A percentile compares a stretch with the other conserved stretches of the same genome.
phyloP scores from a whole-genome alignment of 441 rosid species.

The Pelargonium citronellum region DNA sequence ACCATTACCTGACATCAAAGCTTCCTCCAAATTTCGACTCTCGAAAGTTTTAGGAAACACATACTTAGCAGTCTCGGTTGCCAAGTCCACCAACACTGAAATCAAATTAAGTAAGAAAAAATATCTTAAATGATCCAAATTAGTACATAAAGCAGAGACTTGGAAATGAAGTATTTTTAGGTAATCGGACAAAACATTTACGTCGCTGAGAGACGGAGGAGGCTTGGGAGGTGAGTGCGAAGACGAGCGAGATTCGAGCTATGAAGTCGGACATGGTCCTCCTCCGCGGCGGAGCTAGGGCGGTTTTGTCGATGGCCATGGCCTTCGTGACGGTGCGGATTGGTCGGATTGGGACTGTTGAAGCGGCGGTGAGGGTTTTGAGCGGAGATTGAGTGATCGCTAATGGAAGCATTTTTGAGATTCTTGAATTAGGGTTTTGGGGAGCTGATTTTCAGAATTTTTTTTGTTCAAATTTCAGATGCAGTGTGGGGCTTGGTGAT shows the following conservation, averaged over 20 bases:
- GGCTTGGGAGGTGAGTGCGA: constrained; percentile 70
- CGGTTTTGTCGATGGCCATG: constrained; percentile 29
- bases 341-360: constrained; percentile 12
- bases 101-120: background rate
- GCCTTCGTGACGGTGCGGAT: constrained; percentile 26
- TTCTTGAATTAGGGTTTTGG: background rate
- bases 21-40: constrained; percentile 67
- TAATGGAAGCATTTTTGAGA: constrained; percentile 27
- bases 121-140: background rate
- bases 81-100: constrained; percentile 63
- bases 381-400: constrained; percentile 20
- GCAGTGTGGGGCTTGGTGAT: background rate
- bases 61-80: constrained; percentile 56
- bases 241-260: constrained; percentile 66
- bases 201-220: constrained; percentile 64
- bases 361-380: constrained; percentile 14
- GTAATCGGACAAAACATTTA: constrained; percentile 31
- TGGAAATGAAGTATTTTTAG: background rate
- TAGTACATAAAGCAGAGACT: background rate
- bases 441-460: background rate
- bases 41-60: constrained; percentile 65
- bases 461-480: background rate
- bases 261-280: constrained; percentile 48
- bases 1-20: constrained; percentile 61
- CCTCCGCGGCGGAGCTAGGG: constrained; percentile 32